These are phyloP conservation scores for Pouteria glomerata DNA, from an alignment of 148 eudicot species.

Conservation along the genomic window DNA sequence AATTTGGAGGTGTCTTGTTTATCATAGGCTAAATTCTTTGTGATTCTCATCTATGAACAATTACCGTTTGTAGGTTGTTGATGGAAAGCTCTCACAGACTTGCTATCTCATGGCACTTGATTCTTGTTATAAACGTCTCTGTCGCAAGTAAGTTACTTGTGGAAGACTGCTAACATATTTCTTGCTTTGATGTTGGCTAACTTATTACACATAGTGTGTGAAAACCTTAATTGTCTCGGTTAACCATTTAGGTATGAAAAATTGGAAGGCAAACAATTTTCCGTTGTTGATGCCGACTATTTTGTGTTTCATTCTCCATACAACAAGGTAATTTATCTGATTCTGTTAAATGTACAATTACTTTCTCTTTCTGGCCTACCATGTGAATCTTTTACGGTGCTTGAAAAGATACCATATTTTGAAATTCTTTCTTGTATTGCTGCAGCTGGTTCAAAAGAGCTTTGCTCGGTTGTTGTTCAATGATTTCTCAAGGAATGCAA, in stretches of 20 bases:
- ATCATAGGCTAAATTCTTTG: conserved; percentile 11
- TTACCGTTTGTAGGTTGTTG: conserved; percentile 59
- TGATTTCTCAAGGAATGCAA: conserved; percentile 67
- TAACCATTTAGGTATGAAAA: conserved; percentile 55
- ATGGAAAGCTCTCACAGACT: conserved; percentile 87
- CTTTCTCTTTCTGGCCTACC: conserved; percentile 1
- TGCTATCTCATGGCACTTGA: conserved; percentile 91
- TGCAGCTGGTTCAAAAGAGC: conserved; percentile 95
- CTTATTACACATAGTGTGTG: background rate
- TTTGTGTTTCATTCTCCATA: conserved; percentile 86
- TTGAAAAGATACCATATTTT: background rate
- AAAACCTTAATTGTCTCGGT: background rate
- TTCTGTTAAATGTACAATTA: background rate
- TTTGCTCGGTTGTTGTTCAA: conserved; percentile 62
- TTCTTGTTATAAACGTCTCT: conserved; percentile 64
- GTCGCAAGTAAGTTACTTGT: conserved; percentile 51
- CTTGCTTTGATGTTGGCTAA: background rate
- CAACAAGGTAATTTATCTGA: conserved; percentile 51
- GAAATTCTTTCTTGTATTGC: conserved; percentile 18
- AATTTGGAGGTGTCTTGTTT: conserved; percentile 4
- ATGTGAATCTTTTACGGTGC: background rate
- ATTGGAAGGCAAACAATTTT: conserved; percentile 63
- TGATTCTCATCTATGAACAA: conserved; percentile 8
- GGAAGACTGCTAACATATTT: background rate
- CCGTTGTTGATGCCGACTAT: conserved; percentile 59